Evolutionary conservation across 306 rosid species (phyloP), one percentile per base, ranked within the genome.

Genomic region (Spatholobus suberectus): DNA sequence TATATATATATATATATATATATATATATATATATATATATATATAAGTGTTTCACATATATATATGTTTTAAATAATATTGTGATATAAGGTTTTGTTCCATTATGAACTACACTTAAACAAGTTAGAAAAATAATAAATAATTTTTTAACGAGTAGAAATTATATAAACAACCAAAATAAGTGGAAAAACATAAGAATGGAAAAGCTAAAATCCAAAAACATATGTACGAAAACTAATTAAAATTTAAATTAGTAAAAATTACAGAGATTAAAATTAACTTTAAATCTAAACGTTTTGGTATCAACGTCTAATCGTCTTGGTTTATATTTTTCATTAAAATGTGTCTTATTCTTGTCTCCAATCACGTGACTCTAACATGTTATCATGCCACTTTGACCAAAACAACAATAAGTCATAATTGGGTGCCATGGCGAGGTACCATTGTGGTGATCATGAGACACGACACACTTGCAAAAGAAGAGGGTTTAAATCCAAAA

Each of bases 371-470:
- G 84, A 29, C 49, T 68, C 32, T 35, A 67, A 35, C 52, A 83
- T 38, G 18, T 58, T 44, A 44, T 73, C 20, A 67, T 79, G 49
- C 26, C 51, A 84, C 81, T 84, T 84, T 79, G 87, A 84, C 87
- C 34, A 80, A 68, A 84, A 69, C 81, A 74, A 44, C 79, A 44
- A 79, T 72, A 29, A 65, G 54, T 74, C 70, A 73, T 54, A 73
- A 58, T 77, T 23, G 67, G 57, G 62, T 73, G 80, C 3, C 61
- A 26, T 40, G 26, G 43, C n/a, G n/a, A n/a, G n/a, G n/a, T n/a
- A n/a, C n/a, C 82, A 55, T 38, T 55, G 76, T 27, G 62, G 65
- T 46, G 74, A 69, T 62, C 41, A 20, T 62, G 73, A 71, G 71
- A 73, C 72, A 66, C 1, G 29, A 57, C 62, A 61, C 9, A 40